Percentiles rank a stretch among this genome's conserved stretches.
Conservation (phyloP, 306 rosid genomes). For the Vigna radiata region DNA sequence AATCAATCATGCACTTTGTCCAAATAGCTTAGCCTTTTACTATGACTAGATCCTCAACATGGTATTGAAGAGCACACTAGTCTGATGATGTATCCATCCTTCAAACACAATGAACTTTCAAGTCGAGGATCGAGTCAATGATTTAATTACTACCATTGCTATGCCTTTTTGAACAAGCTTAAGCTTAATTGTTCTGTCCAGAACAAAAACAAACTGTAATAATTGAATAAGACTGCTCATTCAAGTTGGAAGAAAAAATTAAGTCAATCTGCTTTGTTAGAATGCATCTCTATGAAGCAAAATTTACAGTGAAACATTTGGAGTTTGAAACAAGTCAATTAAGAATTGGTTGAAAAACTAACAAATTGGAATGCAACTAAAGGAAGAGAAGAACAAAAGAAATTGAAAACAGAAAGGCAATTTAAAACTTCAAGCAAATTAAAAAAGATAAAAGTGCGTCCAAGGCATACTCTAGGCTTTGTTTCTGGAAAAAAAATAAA, state of each 20-base stretch:
- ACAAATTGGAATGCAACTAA: slow-evolving; percentile 1
- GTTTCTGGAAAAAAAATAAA: neutral
- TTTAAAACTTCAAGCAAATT: slow-evolving; percentile 19
- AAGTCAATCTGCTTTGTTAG: neutral
- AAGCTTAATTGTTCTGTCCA: slow-evolving; percentile 13
- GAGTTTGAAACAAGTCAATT: neutral
- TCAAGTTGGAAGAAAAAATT: neutral
- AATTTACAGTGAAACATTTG: neutral
- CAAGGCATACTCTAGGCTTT: neutral
- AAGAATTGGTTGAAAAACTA: neutral
- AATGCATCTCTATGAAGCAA: neutral
- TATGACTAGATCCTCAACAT: slow-evolving; percentile 1
- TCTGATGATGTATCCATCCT: slow-evolving; percentile 19
- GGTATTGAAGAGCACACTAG: neutral
- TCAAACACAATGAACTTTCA: neutral
- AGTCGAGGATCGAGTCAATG: neutral
- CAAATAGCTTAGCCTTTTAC: slow-evolving; percentile 1
- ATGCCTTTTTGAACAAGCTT: neutral
- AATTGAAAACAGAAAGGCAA: neutral
- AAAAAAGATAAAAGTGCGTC: slow-evolving; percentile 2
- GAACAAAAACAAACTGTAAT: neutral
- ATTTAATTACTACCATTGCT: neutral
- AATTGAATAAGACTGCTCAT: neutral
- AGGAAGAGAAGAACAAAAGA: slow-evolving; percentile 13
- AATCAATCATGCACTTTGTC: slow-evolving; percentile 18